phyloP scores from a whole-genome alignment of 1,284 basidiomycete species.

The Puccinia polysora region DNA sequence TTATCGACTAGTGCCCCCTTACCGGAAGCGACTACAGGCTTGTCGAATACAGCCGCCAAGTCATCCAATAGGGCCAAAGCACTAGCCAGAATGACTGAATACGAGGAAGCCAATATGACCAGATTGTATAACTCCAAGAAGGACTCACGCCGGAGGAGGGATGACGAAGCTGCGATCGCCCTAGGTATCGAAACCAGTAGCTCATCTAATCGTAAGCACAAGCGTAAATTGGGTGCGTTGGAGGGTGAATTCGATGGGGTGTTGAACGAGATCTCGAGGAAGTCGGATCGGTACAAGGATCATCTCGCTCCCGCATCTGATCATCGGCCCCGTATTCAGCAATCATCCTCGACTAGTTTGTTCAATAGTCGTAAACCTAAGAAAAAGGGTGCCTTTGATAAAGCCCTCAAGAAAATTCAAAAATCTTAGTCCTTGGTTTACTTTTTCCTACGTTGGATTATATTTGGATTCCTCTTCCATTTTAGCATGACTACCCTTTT shows the following conservation, averaged over 20 bases:
- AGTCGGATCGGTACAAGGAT: slow-evolving; percentile 8
- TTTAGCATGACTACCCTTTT: too few species aligned
- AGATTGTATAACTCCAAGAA: slow-evolving; percentile 86
- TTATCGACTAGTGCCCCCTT: slow-evolving; percentile 1
- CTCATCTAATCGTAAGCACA: not conserved
- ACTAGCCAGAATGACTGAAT: slow-evolving; percentile 76
- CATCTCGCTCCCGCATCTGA: slow-evolving; percentile 4
- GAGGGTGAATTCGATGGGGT: slow-evolving; percentile 40
- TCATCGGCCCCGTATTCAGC: not conserved
- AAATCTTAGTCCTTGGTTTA: not conserved
- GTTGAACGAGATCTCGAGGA: slow-evolving; percentile 15
- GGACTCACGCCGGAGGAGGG: slow-evolving; percentile 68
- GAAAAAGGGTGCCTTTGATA: slow-evolving; percentile 16
- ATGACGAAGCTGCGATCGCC: slow-evolving; percentile 86
- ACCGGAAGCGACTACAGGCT: slow-evolving; percentile 24
- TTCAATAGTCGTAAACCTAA: slow-evolving; percentile 6
- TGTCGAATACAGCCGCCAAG: slow-evolving; percentile 9
- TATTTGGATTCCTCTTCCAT: not conserved
- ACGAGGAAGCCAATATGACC: slow-evolving; percentile 94
- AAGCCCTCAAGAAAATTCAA: slow-evolving; percentile 2
- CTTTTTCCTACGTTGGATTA: not conserved
- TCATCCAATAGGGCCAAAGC: slow-evolving; percentile 67
- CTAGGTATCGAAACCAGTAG: slow-evolving; percentile 62
- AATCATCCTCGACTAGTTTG: not conserved
- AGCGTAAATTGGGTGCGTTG: slow-evolving; percentile 23